Base-by-base conservation (phyloP, 768 basidiomycete genomes). In the Boletus barrowsii region DNA sequence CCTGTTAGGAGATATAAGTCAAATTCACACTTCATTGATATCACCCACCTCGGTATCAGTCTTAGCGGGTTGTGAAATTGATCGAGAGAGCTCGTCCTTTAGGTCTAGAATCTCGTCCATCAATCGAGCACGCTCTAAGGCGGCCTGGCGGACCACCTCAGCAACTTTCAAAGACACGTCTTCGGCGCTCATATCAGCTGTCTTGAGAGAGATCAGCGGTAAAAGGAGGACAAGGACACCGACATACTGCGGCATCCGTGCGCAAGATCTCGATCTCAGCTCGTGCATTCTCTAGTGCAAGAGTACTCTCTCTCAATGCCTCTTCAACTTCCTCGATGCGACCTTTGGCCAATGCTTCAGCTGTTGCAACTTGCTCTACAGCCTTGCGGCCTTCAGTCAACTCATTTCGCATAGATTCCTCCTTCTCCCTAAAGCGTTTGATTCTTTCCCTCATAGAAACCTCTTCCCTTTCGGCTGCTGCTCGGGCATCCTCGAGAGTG, bases 241-340 rank as follows among this genome's bases (percentile, higher is more conserved):
- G 22, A 72, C 90, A 76, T 70, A 93, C 92, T 35, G 82, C 76
- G 42, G 89, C 74, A 55, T 97, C 96, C 33, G 80, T 72, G 50
- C 95, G 75, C 42, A 84, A 62, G 73, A 71, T 68, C 73, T 99
- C 96, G 13, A 98, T 88, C 70, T 99, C 96, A 14, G 90, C 90
- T 51, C 90, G 76, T 6, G 94, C 90, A 62, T 87, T 88, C 69
- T 98, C 95, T 10, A 98, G 78, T 0, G 95, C 91, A 42, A 83
- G 78, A 3, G 86, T 87, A 60, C 88, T 92, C 74, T 98, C 94
- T 58, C 87, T 76, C 39, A 98, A 74, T 3, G 96, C 96, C 62
- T 88, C 90, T 68, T 96, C 93, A 20, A 93, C 80, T 67, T 99
- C 96, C 54, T 86, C 87, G 0, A 92, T 77, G 29, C 93, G 80